A percentile compares a stretch with the other conserved stretches of the same genome.
These are phyloP conservation scores for Zygoascus flipseniorum DNA, from an alignment of 805 yeast species.

Conservation along the genomic window DNA sequence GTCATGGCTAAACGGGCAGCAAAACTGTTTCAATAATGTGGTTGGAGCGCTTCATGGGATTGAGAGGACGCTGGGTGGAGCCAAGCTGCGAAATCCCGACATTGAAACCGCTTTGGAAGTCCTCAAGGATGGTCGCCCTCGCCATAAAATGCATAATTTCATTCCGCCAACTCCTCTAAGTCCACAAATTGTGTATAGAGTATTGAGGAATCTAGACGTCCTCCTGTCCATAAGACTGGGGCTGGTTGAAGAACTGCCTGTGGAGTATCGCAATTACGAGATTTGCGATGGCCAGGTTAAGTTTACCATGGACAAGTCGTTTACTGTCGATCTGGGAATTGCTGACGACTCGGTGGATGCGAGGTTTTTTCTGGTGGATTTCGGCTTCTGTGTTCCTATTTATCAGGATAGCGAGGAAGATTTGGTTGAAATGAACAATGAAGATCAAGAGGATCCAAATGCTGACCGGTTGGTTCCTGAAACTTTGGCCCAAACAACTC, in stretches of 20 bases:
- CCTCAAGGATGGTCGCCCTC: conserved; percentile 67
- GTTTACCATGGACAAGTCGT: conserved; percentile 54
- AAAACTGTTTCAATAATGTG: conserved; percentile 53
- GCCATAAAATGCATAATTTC: conserved; percentile 55
- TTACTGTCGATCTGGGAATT: conserved; percentile 71
- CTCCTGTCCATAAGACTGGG: conserved; percentile 70
- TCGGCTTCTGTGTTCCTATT: conserved; percentile 39
- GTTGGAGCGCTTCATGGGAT: conserved; percentile 61
- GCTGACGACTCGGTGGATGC: conserved; percentile 52
- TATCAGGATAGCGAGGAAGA: conserved; percentile 27
- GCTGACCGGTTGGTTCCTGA: background rate
- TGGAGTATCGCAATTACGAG: conserved; percentile 50
- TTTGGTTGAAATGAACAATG: background rate
- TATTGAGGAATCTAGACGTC: conserved; percentile 62
- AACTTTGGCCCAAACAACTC: background rate
- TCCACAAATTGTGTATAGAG: conserved; percentile 47
- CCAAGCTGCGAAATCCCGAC: conserved; percentile 90
- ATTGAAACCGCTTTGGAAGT: conserved; percentile 82
- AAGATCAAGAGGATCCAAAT: background rate
- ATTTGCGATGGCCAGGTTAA: conserved; percentile 71
- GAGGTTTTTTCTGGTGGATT: conserved; percentile 72
- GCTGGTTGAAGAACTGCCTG: conserved; percentile 48
- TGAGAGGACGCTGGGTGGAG: conserved; percentile 67
- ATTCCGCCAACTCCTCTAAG: conserved; percentile 43
- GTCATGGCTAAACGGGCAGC: conserved; percentile 79